Evolutionary conservation across 169 alveolate genomes (phyloP), one percentile per base, ranked within the genome.

Genomic region (Plasmodium cynomolgi): DNA sequence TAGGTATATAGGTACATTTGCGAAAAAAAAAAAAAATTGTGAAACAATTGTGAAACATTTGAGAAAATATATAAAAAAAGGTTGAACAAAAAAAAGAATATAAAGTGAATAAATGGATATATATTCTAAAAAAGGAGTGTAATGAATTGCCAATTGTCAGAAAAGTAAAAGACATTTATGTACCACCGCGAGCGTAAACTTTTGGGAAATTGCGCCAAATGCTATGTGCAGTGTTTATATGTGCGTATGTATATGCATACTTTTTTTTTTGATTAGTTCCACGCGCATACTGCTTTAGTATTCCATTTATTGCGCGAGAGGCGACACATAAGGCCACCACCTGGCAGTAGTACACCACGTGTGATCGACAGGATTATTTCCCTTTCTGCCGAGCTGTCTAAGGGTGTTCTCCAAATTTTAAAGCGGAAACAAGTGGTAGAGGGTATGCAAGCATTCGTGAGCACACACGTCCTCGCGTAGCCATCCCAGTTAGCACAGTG

Each of bases 211-310:
- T 23, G 54, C 23, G 33, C 62, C 34, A 15, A 50, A n/a, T 29
- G 56, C 15, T 81, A 81, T 39, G 33, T 81, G 39, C 62, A 80
- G n/a, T 80, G 39, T 80, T 41, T 15, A 80, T 44, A 80, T 80
- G 31, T 80, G 71, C 4, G 1, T 80, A 80, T 17, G 29, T 80
- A 41, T 31, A 80, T 80, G 77, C 77, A 80, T 80, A 37, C 41
- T 2, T 29, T 62, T 20, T n/a, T 68, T 68, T 68, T 68, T 68
- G n/a, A 29, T 68, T 68, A 68, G 15, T 68, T 29, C 31, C 77
- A 68, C 77, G 37, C 37, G 77, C 41, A 68, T 34, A 23, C 39
- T 7, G 77, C 37, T 11, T 29, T 68, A 68, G 77, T 26, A 26
- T 68, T 34, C 31, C 41, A 68, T 23, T 68, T 26, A 29, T 26